A percentile compares a stretch with the other conserved stretches of the same genome.
These are phyloP conservation scores for Lenzites betulinus DNA, from an alignment of 768 basidiomycete species.

Conservation along the genomic window DNA sequence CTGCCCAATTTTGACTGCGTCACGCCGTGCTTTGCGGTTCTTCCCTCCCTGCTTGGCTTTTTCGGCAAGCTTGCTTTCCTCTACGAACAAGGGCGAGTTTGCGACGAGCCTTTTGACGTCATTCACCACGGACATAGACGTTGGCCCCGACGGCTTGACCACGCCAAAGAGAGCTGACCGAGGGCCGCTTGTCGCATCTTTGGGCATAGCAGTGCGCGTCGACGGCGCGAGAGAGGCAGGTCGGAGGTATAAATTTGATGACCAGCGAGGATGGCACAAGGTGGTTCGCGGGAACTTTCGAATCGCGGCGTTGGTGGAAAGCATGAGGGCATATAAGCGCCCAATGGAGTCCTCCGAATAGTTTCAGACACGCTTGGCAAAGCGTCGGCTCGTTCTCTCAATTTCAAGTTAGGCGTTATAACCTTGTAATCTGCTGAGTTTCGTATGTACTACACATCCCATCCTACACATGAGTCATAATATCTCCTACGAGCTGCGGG, in stretches of 20 bases:
- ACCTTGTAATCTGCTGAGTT: too few species aligned
- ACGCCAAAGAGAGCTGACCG: constrained; percentile 85
- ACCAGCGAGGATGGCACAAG: not conserved
- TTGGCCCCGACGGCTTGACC: constrained; percentile 88
- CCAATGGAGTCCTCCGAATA: too few species aligned
- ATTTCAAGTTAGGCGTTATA: too few species aligned
- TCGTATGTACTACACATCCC: not conserved
- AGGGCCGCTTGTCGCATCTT: constrained; percentile 56
- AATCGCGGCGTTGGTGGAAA: not conserved
- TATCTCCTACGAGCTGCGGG: not conserved
- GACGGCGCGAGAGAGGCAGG: not conserved
- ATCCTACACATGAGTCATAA: not conserved
- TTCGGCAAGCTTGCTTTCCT: constrained; percentile 51
- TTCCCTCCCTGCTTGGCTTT: constrained; percentile 35
- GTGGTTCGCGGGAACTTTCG: not conserved
- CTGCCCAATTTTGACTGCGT: constrained; percentile 81
- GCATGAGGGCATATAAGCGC: not conserved
- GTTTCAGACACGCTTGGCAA: too few species aligned
- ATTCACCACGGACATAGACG: constrained; percentile 90
- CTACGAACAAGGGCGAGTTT: constrained; percentile 77
- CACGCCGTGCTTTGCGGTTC: constrained; percentile 40
- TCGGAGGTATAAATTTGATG: not conserved
- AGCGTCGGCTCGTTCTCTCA: too few species aligned
- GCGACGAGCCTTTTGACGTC: constrained; percentile 78
- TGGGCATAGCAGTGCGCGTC: constrained; percentile 57